phyloP scores from a whole-genome alignment of 1,284 basidiomycete genomes.

The Peniophora sp. region DNA sequence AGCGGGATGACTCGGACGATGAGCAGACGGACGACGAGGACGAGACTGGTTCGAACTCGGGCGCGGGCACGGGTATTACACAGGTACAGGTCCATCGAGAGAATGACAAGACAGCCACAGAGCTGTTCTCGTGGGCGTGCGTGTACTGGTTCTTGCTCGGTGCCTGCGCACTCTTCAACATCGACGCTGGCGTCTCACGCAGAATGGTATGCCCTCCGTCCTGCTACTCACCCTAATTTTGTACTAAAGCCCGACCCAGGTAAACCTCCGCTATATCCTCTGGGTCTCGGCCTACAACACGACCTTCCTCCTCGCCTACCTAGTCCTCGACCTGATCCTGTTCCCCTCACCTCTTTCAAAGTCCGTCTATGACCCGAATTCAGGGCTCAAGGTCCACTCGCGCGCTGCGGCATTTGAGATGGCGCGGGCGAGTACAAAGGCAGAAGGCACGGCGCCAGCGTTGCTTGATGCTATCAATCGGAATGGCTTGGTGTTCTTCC shows the following conservation, averaged over 20 bases:
- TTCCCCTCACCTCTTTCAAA: constrained; percentile 38
- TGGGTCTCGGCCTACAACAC: constrained; percentile 92
- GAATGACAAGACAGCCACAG: constrained; percentile 64
- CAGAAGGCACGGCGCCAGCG: constrained; percentile 33
- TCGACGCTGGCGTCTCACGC: constrained; percentile 60
- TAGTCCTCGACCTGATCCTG: constrained; percentile 67
- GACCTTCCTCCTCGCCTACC: constrained; percentile 77
- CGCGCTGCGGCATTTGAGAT: constrained; percentile 7
- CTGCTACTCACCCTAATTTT: constrained; percentile 1
- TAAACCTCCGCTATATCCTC: constrained; percentile 83
- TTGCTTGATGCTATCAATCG: constrained; percentile 79
- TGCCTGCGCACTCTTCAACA: constrained; percentile 26
- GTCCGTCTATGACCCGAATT: constrained; percentile 27
- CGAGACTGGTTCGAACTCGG: constrained; percentile 13
- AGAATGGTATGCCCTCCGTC: constrained; percentile 51
- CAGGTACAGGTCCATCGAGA: constrained; percentile 29
- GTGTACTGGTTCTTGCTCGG: constrained; percentile 72
- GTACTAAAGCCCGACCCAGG: constrained; percentile 34
- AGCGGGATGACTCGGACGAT: constrained; percentile 4
- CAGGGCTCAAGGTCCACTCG: constrained; percentile 29
- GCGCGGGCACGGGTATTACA: not conserved
- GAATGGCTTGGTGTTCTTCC: constrained; percentile 76
- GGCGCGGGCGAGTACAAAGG: constrained; percentile 4
- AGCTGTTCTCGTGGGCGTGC: constrained; percentile 69
- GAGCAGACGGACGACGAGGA: not conserved